Base-by-base conservation (phyloP, 352 stramenopile species). In the Hyaloperonospora brassicae region DNA sequence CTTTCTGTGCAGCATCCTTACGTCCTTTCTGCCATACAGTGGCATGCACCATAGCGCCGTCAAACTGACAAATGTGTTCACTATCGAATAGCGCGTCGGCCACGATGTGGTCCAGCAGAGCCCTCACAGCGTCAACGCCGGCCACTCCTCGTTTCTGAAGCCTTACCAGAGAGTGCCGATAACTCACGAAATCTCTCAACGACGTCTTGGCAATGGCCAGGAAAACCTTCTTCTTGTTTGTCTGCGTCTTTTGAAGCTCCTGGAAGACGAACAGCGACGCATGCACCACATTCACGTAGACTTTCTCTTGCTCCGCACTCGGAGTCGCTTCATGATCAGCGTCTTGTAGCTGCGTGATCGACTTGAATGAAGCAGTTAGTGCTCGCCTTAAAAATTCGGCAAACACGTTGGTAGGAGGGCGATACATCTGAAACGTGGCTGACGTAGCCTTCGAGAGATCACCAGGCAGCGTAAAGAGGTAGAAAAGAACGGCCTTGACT, bases 161-260 rank as follows among this genome's bases (percentile, higher is more conserved):
- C 47, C 55, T 53, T 7, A 61, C 46, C 21, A 91, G 63, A 7
- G 59, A 62, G 47, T 86, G 62, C 12, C 78, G 78, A 56, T 80
- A 86, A 8, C 46, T 49, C 12, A 87, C 62, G 23, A 93, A 63
- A 9, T 86, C 69, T 4, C 67, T 61, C 13, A 94, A 58, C 11
- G 70, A 91, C 0, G 78, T 87, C 69, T 94, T 94, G 41, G 82
- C 73, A 57, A 90, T 72, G 1, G 77, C 72, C 21, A 90, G 45
- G 51, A 93, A 94, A 22, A 91, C 84, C 43, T 94, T 94, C 57
- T 87, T 87, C 67, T 91, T 92, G 68, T 92, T 94, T n/a, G 79
- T 68, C 50, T 93, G 83, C n/a, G 82, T 79, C 39, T 69, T 75
- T 55, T 91, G 83, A 27, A 93, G 64, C 50, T 87, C 79, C 31